Base-by-base conservation (phyloP, 1,139 yeast species). In the Debaryomyces udenii region DNA sequence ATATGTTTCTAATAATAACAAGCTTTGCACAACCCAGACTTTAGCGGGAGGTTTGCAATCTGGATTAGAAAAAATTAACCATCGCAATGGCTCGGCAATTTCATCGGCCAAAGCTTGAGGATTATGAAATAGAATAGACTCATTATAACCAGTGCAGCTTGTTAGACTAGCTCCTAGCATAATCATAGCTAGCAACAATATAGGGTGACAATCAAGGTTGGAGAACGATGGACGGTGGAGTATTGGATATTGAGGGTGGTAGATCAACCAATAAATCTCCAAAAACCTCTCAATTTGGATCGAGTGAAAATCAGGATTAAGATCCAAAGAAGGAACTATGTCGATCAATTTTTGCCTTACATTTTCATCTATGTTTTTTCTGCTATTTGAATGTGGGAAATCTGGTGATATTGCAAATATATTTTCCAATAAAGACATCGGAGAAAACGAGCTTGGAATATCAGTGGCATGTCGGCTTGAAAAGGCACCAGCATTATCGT, bases 1-100 rank as follows among this genome's bases (percentile, higher is more conserved):
- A 55, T 74, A 81, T 43, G 76, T 70, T 53, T 84, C 90, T 17
- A 84, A 59, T 33, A 84, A 53, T 36, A 81, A 57, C 35, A 84
- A 62, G 39, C 83, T 70, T 55, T 84, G 91, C 31, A 84, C 67
- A 4, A 83, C 77, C 81, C 86, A 83, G 2, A 80, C 68, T 43
- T 73, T 70, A 1, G 84, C 80, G 1, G 81, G 81, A 3, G 71
- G 61, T 40, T 68, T 71, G 49, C 80, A 78, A 43, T 80, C 84
- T 2, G 66, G 64, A 32, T 74, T 68, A 6, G 81, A 71, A 50
- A 81, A 81, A 2, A 83, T 72, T 27, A 76, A 61, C 80, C 85
- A 81, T 34, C 91, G 59, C 23, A 85, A 54, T 0, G 87, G 88
- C 13, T 66, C 76, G 3, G 88, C 85, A 7, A 85, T 79, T 35